These are phyloP conservation scores for Alternaria brassicae DNA, from an alignment of 2,329 filamentous ascomycete genomes.

Conservation along the genomic window DNA sequence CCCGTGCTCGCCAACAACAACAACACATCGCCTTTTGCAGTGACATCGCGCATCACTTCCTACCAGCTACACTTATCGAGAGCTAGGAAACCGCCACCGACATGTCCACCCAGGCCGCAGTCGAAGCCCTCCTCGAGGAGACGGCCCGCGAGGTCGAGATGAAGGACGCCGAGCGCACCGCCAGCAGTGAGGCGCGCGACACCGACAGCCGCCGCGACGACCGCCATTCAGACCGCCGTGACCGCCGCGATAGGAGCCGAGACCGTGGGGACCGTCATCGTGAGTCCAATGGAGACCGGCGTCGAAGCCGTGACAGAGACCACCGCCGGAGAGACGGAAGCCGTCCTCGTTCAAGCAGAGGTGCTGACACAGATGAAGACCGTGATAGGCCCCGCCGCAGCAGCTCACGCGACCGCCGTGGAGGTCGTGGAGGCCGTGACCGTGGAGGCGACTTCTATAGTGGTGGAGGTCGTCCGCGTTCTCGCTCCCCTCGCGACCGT, in stretches of 20 bases:
- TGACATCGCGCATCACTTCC: slow-evolving; percentile 33
- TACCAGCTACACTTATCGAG: slow-evolving; percentile 34
- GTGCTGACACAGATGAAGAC: slow-evolving; percentile 48
- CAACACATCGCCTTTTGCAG: slow-evolving; percentile 28
- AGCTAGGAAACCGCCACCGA: slow-evolving; percentile 26
- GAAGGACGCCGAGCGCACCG: slow-evolving; percentile 22
- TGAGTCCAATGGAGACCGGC: slow-evolving; percentile 43
- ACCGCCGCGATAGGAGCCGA: slow-evolving; percentile 41
- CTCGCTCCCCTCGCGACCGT: slow-evolving; percentile 51
- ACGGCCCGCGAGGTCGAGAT: slow-evolving; percentile 33
- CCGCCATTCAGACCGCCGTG: slow-evolving; percentile 29
- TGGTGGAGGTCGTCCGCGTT: slow-evolving; percentile 45
- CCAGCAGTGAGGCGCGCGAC: slow-evolving; percentile 41
- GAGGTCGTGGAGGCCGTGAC: slow-evolving; percentile 33
- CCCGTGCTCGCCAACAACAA: slow-evolving; percentile 26
- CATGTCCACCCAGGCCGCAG: slow-evolving; percentile 66
- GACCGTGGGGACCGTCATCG: slow-evolving; percentile 38
- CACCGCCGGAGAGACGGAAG: slow-evolving; percentile 41
- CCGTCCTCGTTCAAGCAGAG: slow-evolving; percentile 42
- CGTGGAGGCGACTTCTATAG: slow-evolving; percentile 52
- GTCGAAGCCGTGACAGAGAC: slow-evolving; percentile 44
- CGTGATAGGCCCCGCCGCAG: slow-evolving; percentile 44
- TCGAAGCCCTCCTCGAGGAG: slow-evolving; percentile 87
- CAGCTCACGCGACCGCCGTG: slow-evolving; percentile 39
- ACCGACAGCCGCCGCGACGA: slow-evolving; percentile 36